Evolutionary conservation across 768 basidiomycete genomes (phyloP), one percentile per base, ranked within the genome.

Genomic region (Chlorophyllum brunneum): DNA sequence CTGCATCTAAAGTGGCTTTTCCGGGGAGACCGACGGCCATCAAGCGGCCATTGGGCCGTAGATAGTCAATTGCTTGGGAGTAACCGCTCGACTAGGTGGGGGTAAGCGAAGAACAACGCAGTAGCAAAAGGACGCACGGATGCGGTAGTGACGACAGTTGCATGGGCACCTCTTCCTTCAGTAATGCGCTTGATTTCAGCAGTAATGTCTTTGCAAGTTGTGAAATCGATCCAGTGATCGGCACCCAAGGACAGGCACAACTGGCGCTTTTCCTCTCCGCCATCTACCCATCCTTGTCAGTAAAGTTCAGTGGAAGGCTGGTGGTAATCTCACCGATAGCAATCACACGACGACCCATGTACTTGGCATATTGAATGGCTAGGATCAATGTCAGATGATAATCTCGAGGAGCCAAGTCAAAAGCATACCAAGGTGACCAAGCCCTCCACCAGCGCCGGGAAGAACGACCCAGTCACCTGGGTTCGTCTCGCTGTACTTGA

Each of bases 1-100:
- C 78, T 0, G 82, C 80, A 20, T 72, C 71, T 4, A 89, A 67
- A 7, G 66, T 76, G 1, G 83, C 82, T 26, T 80, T 73, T 4
- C 78, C 78, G 1, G 90, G 90, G 1, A 93, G 69, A 22, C 91
- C 90, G 43, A 94, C 88, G 15, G 78, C 85, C 76, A 93, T 86
- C 48, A 93, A 72, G 3, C 77, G 81, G 9, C 89, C 88, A 27
- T 82, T 81, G 3, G 76, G 72, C 27, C 89, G 80, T 48, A 95
- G 74, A 66, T 94, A 94, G 51, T 88, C 82, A 7, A 88, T 63
- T 4, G 84, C 86, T 65, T 86, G 80, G 4, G 66, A 60, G 51
- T 77, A 78, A 1, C 73, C 73, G 4, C 70, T 63, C 8, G 65
- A 56, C 71, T 73, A 24, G 50, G 2, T 51, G 18, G n/a, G 10